These are phyloP conservation scores for Bathelium albidoporum DNA, from an alignment of 495 filamentous ascomycete species.

Conservation along the genomic window DNA sequence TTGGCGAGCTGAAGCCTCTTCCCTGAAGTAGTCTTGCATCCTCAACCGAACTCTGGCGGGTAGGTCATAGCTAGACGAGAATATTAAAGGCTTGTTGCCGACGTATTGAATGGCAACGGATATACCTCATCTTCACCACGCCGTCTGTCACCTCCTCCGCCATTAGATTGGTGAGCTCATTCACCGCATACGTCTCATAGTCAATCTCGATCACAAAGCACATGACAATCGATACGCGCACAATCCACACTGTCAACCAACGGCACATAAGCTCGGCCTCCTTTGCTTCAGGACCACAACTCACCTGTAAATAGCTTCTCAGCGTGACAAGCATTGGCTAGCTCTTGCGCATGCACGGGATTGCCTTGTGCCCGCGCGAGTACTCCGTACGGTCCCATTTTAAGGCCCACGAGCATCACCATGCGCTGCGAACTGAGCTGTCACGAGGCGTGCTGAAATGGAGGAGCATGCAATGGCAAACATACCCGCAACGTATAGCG, in stretches of 20 bases:
- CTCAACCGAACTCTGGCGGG: background rate
- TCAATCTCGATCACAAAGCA: conserved; percentile 6
- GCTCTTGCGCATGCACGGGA: background rate
- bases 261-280: background rate
- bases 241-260: conserved; percentile 2
- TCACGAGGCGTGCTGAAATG: background rate
- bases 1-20: background rate
- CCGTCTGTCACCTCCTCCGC: background rate
- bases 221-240: conserved; percentile 5
- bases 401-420: background rate
- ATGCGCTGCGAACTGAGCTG: background rate
- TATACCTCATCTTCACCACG: background rate
- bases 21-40: background rate
- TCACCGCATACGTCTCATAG: conserved; percentile 6
- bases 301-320: background rate
- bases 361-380: background rate
- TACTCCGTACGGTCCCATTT: background rate
- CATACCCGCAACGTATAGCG: background rate
- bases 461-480: background rate
- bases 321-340: background rate
- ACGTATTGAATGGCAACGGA: background rate
- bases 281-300: background rate
- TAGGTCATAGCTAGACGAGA: background rate
- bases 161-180: conserved; percentile 5
- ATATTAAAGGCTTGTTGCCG: background rate